Evolutionary conservation across 306 rosid species (phyloP), one percentile per base, ranked within the genome.

Genomic region (Rubus idaeus): DNA sequence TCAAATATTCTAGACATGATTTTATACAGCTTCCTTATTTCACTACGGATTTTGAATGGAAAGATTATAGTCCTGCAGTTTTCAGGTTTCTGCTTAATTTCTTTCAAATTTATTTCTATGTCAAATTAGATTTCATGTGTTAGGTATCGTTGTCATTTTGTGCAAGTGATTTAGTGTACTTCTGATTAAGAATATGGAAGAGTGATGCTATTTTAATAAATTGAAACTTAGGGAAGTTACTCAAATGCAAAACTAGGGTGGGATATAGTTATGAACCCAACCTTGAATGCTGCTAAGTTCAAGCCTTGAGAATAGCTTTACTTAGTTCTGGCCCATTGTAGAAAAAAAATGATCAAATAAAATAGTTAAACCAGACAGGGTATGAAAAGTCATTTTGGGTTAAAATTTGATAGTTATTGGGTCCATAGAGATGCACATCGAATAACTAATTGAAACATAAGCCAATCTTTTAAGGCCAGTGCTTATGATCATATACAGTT

Each of bases 41-140:
- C 65, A 13, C 61, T 8, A 47, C 70, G 51, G 86, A 77, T 53
- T 84, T 76, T 42, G 83, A 84, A 73, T 81, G 84, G 87, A 87
- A 84, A 63, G 83, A 84, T 58, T 84, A 81, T 21, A 67, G 87
- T 69, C 88, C 86, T 18, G 73, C 83, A 51, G 88, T 84, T 61
- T 87, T 84, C 86, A 82, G 90, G 86, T 83, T 81, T 63, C 51
- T 21, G 10, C 66, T 60, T 18, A 18, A 14, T 51, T 40, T 49
- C 37, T 70, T 37, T 76, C 40, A 53, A 12, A n/a, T 71, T 39
- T n/a, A 45, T 21, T 71, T 37, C 13, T 6, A 8, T 11, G 3
- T 52, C 47, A 37, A 71, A 53, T 51, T 53, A 18, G 10, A 70
- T 70, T 51, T 70, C 16, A 39, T 40, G 8, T 71, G 17, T 18